phyloP scores from a whole-genome alignment of 139 green algal species.

The Tetradesmus lagerheimii region DNA sequence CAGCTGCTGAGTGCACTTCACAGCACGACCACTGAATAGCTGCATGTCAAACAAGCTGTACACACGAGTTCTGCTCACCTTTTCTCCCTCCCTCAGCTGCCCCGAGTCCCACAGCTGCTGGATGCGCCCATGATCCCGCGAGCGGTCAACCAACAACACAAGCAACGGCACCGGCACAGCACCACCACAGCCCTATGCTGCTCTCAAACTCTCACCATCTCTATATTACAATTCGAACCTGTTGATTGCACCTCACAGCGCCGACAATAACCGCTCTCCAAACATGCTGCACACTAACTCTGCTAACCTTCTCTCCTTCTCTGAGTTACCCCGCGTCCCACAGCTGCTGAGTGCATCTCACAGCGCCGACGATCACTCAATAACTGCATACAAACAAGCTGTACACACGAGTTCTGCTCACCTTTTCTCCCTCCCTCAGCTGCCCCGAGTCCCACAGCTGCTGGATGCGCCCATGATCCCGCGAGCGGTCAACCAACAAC shows the following conservation, averaged over 20 bases:
- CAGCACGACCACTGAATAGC: too few relatives aligned
- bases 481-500: too few relatives aligned
- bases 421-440: slow-evolving; percentile 73
- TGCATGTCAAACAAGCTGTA: background rate
- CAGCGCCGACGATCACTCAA: too few relatives aligned
- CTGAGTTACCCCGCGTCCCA: slow-evolving; percentile 52
- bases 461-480: slow-evolving; percentile 36
- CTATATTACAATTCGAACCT: too few relatives aligned
- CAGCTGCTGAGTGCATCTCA: background rate
- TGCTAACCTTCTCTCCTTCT: slow-evolving; percentile 68
- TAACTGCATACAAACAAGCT: background rate
- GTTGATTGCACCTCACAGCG: too few relatives aligned
- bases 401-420: background rate
- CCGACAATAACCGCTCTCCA: too few relatives aligned
- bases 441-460: slow-evolving; percentile 67
- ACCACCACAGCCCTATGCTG: too few relatives aligned
- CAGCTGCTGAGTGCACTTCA: slow-evolving; percentile 49
- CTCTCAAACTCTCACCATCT: too few relatives aligned
- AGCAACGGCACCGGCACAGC: too few relatives aligned
- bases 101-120: slow-evolving; percentile 68
- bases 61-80: slow-evolving; percentile 12
- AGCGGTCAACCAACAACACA: too few relatives aligned
- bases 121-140: slow-evolving; percentile 23
- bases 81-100: slow-evolving; percentile 73
- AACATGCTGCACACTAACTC: too few relatives aligned